Conservation (phyloP, 306 rosid genomes). For the Castanea crenata region DNA sequence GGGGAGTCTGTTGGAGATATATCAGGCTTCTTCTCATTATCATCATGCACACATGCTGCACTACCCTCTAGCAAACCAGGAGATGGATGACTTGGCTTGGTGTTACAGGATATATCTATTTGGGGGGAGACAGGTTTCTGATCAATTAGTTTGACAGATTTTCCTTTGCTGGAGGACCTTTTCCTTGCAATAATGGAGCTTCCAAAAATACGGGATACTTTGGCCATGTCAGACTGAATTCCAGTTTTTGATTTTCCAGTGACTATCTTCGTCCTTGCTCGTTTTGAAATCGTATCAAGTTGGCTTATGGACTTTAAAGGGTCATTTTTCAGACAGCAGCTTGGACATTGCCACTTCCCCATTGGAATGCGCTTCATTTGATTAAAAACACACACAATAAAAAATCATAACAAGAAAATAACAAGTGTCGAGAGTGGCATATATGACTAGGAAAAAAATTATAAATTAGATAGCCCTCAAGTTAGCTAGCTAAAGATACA, state of each 20-base stretch:
- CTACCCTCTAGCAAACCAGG: slow-evolving; percentile 48
- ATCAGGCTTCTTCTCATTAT: slow-evolving; percentile 43
- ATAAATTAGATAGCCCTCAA: background rate
- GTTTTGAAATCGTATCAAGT: slow-evolving; percentile 72
- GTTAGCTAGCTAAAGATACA: slow-evolving; percentile 7
- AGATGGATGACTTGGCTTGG: slow-evolving; percentile 47
- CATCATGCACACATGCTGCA: slow-evolving; percentile 54
- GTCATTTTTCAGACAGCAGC: slow-evolving; percentile 71
- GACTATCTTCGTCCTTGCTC: slow-evolving; percentile 82
- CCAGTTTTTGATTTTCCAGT: slow-evolving; percentile 55
- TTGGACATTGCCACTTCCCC: slow-evolving; percentile 98
- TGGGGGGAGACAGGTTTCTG: slow-evolving; percentile 45
- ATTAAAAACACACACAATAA: slow-evolving; percentile 25
- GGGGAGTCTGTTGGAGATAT: slow-evolving; percentile 39
- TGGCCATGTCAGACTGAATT: slow-evolving; percentile 55
- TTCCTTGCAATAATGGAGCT: slow-evolving; percentile 70
- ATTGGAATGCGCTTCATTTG: slow-evolving; percentile 77
- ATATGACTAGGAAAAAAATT: slow-evolving; percentile 13
- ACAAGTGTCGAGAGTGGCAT: background rate
- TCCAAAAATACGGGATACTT: slow-evolving; percentile 77
- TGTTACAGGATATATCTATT: slow-evolving; percentile 47
- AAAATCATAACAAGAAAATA: slow-evolving; percentile 12
- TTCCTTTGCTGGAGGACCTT: slow-evolving; percentile 82
- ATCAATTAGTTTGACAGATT: slow-evolving; percentile 42
- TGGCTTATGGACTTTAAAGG: slow-evolving; percentile 52